A percentile compares a stretch with the other conserved stretches of the same genome.
Conservation (phyloP, 192 early-diverging fungal genomes). For the Podila epigama region DNA sequence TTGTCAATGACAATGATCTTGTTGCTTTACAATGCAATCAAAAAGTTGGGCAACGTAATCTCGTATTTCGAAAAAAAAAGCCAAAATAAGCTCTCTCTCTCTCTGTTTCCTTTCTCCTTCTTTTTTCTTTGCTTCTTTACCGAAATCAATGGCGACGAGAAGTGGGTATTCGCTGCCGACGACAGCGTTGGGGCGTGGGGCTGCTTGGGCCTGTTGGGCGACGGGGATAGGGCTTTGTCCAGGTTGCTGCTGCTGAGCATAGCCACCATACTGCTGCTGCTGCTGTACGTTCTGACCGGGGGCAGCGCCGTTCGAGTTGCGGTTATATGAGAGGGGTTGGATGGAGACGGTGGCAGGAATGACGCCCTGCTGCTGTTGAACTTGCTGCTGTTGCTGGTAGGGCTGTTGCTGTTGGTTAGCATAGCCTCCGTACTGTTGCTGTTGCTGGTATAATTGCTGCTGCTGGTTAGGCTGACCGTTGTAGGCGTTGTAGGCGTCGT, state of each 20-base stretch:
- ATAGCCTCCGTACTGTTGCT: constrained; percentile 17
- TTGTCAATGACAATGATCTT: too few relatives aligned
- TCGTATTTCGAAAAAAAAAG: too few relatives aligned
- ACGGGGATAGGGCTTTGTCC: constrained; percentile 6
- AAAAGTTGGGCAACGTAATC: too few relatives aligned
- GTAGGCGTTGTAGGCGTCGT: constrained; percentile 15
- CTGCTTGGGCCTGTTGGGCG: constrained; percentile 1
- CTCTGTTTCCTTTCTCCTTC: not conserved
- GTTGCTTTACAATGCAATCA: too few relatives aligned
- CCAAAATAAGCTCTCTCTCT: not conserved
- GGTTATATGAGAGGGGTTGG: constrained; percentile 17
- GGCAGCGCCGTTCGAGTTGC: constrained; percentile 5
- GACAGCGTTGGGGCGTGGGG: constrained; percentile 7
- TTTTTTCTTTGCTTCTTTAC: constrained; percentile 13
- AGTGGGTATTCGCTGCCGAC: constrained; percentile 50
- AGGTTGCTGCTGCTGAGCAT: constrained; percentile 22
- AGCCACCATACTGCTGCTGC: constrained; percentile 4
- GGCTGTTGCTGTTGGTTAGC: constrained; percentile 19
- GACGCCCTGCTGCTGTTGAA: constrained; percentile 3
- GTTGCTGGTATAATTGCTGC: constrained; percentile 17
- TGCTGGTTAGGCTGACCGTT: constrained; percentile 22
- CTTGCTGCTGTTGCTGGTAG: constrained; percentile 8
- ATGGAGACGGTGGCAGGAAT: constrained; percentile 25
- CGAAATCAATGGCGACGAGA: constrained; percentile 56
- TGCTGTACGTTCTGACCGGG: constrained; percentile 2